These are phyloP conservation scores for Aureobasidium sp. DNA, from an alignment of 2,329 filamentous ascomycete genomes.

Conservation along the genomic window DNA sequence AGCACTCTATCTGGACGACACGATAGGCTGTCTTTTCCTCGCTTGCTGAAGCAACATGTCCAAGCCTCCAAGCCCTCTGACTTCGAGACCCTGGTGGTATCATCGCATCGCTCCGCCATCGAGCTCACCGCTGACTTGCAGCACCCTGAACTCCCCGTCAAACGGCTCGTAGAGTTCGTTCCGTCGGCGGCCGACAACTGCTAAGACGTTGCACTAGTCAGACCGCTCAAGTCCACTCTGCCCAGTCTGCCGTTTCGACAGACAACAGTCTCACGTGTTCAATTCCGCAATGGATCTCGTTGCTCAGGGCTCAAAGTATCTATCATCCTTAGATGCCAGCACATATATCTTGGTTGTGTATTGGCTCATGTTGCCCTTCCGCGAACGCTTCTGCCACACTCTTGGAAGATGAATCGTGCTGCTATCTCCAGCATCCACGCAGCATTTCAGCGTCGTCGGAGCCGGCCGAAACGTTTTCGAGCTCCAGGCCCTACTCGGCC, in stretches of 20 bases:
- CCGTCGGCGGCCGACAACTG: background rate
- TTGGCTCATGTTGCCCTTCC: background rate
- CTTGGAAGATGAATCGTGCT: background rate
- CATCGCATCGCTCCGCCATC: background rate
- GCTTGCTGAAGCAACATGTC: background rate
- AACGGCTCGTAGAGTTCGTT: slow-evolving; percentile 7
- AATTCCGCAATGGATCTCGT: background rate
- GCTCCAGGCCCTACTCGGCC: slow-evolving; percentile 8
- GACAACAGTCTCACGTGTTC: slow-evolving; percentile 10
- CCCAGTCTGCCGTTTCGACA: background rate
- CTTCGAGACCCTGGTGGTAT: background rate
- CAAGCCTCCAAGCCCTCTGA: background rate
- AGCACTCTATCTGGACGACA: background rate
- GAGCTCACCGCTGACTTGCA: slow-evolving; percentile 7
- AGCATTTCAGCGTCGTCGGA: background rate
- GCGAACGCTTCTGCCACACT: background rate
- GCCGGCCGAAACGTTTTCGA: slow-evolving; percentile 8
- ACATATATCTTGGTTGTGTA: background rate
- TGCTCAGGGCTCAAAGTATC: background rate
- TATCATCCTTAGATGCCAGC: background rate
- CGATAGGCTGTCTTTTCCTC: background rate
- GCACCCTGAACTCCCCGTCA: background rate
- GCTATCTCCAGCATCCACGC: background rate
- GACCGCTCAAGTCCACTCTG: slow-evolving; percentile 1
- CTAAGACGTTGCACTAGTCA: background rate